Evolutionary conservation across 2,329 filamentous ascomycete genomes (phyloP).

Genomic region (Hypocrella siamensis): DNA sequence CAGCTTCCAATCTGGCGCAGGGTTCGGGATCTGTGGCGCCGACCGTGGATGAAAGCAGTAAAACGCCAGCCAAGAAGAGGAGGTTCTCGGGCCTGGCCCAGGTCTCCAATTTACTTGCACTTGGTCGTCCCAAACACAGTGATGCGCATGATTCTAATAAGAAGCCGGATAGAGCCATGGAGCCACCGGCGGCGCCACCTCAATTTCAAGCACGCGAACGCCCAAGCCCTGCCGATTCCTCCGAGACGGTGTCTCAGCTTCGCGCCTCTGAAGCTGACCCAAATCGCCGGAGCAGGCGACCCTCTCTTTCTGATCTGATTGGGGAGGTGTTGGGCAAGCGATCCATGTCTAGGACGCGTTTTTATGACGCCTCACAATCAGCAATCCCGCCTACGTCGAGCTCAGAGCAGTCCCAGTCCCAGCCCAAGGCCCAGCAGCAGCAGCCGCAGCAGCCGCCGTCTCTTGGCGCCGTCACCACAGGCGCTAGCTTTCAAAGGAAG

Average conservation of each 20-base stretch:
- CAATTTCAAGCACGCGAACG: constrained; percentile 8
- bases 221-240: constrained; percentile 9
- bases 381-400: not conserved
- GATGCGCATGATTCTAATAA: constrained; percentile 1
- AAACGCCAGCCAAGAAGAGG: constrained; percentile 19
- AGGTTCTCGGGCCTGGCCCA: constrained; percentile 25
- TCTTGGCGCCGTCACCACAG: too few species aligned
- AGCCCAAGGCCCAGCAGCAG: too few species aligned
- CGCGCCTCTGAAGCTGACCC: constrained; percentile 3
- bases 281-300: constrained; percentile 12
- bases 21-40: constrained; percentile 1
- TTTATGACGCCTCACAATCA: not conserved
- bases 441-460: too few species aligned
- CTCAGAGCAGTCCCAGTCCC: not conserved
- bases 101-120: constrained; percentile 9
- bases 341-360: constrained; percentile 7
- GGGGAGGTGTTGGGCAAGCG: constrained; percentile 13
- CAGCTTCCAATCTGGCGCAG: constrained; percentile 9
- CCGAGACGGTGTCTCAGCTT: constrained; percentile 6
- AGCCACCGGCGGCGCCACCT: constrained; percentile 6
- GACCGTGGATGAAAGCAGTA: constrained; percentile 1
- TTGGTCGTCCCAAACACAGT: too few species aligned
- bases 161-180: not conserved
- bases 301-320: constrained; percentile 14
- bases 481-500: too few species aligned